Evolutionary conservation across 139 green algal species (phyloP), one percentile per base, ranked within the genome.

Genomic region (Haematococcus lacustris): DNA sequence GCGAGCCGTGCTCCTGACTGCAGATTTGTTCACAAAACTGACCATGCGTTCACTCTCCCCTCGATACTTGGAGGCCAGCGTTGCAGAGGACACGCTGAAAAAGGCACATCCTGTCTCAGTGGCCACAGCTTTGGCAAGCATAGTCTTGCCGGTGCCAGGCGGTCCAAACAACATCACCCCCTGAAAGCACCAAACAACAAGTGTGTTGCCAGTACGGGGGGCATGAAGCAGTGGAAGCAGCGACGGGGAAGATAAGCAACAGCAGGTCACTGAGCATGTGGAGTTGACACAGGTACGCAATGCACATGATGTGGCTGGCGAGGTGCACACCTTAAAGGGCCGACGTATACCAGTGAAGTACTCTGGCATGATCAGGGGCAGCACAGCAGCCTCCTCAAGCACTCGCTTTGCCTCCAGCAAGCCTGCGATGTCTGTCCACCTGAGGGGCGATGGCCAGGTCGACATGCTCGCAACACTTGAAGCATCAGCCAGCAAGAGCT

Each of bases 131-230:
- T 95, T 95, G 38, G 93, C 93, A 41, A 97, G 82, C 88, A 97
- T 90, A 3, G 93, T 97, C 80, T 97, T 96, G 32, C 87, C 89
- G 30, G 89, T 96, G 28, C 93, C 93, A 1, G 93, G 93, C 6
- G 93, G 93, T 0, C 93, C 93, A 82, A 97, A 97, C 78, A 98
- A 85, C 73, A 98, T 84, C 50, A 98, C 93, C 2, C 93, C 93
- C 88, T 94, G 79, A n/a, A 73, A 26, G 38, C 70, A 75, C 9
- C 21, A 60, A 7, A 50, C 57, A 61, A 62, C 59, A 17, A 7
- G 38, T 32, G 38, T 23, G 13, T 33, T 9, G 25, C n/a, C n/a
- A n/a, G n/a, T n/a, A n/a, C n/a, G n/a, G n/a, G n/a, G n/a, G n/a
- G n/a, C n/a, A n/a, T n/a, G n/a, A 9, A 51, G 26, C 23, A 26